Base-by-base conservation (phyloP, 768 basidiomycete species). In the Lactarius akahatsu region DNA sequence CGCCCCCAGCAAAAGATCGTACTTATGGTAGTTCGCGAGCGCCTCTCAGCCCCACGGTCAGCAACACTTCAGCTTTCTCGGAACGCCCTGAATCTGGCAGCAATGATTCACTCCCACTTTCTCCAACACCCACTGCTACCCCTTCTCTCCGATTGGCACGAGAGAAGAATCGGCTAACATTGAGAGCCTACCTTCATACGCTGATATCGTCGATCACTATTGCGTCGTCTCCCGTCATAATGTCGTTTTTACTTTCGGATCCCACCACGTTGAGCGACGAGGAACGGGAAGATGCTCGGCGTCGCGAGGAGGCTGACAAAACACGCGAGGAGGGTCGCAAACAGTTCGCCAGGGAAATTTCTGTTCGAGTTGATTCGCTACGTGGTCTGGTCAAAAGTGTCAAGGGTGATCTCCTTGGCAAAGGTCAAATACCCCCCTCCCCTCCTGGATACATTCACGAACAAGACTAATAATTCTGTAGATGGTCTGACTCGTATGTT, bases 151-250 rank as follows among this genome's bases (percentile, higher is more conserved):
- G 86, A 40, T 81, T 96, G 26, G 81, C 93, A 1, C 82, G 97
- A 30, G 97, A 99, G 76, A 96, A 95, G 83, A 99, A 99, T 72
- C 82, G 97, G 16, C 80, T 99, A 4, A 98, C 97, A 0, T 85
- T 99, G 20, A 87, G 97, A 23, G 88, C 94, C 0, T 98, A 98
- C 77, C 83, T 99, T n/a, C 90, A 92, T 70, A 76, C 86, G 1
- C 79, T 99, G 34, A 81, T 98, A 62, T 76, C 85, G 28, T 86
- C 86, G 1, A 84, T 87, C 0, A 80, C 81, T 26, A 82, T 97
- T n/a, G 88, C 90, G 4, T 89, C 90, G 54, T 94, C 93, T 0
- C 90, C 93, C 4, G 91, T 98, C 13, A 81, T 98, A 43, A 83
- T 84, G 60, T 91, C 90, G 0, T 99, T 98, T 78, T 79, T 99